Evolutionary conservation across 805 yeast species (phyloP).

Genomic region (Wickerhamomyces ciferrii): DNA sequence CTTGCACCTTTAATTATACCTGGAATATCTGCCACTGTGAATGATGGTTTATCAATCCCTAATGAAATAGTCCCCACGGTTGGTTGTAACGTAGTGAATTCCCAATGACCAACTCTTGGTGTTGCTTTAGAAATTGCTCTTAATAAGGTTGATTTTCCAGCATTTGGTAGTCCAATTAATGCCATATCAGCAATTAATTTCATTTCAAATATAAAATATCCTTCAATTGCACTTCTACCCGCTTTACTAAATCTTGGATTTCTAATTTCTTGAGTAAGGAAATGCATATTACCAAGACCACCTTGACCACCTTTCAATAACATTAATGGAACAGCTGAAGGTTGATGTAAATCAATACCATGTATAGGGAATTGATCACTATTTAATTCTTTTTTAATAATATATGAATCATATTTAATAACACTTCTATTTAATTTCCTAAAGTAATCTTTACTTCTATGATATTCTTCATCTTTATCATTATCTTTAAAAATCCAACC

Average conservation of each 20-base stretch:
- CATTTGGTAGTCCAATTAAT: slow-evolving; percentile 91
- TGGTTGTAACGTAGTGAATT: slow-evolving; percentile 90
- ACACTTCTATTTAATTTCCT: slow-evolving; percentile 58
- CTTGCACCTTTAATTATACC: slow-evolving; percentile 91
- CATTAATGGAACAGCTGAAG: slow-evolving; percentile 61
- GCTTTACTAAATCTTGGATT: slow-evolving; percentile 85
- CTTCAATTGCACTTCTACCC: slow-evolving; percentile 69
- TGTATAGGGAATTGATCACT: slow-evolving; percentile 70
- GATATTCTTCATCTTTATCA: slow-evolving; percentile 55
- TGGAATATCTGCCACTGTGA: slow-evolving; percentile 96
- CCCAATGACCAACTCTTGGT: slow-evolving; percentile 96
- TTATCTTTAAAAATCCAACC: slow-evolving; percentile 90
- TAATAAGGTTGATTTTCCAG: slow-evolving; percentile 89
- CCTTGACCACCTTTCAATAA: slow-evolving; percentile 85
- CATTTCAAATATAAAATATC: slow-evolving; percentile 72
- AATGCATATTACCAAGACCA: slow-evolving; percentile 96
- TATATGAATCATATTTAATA: slow-evolving; percentile 53
- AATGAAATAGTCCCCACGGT: slow-evolving; percentile 81
- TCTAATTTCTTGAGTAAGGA: slow-evolving; percentile 73
- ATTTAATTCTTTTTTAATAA: slow-evolving; percentile 49
- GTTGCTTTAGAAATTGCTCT: slow-evolving; percentile 84
- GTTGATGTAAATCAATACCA: slow-evolving; percentile 71
- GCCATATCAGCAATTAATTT: slow-evolving; percentile 91
- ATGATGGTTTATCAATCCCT: slow-evolving; percentile 55
- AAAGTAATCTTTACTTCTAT: slow-evolving; percentile 63